These are phyloP conservation scores for Nitzschia palea DNA, from an alignment of 108 stramenopile species.

Conservation along the genomic window DNA sequence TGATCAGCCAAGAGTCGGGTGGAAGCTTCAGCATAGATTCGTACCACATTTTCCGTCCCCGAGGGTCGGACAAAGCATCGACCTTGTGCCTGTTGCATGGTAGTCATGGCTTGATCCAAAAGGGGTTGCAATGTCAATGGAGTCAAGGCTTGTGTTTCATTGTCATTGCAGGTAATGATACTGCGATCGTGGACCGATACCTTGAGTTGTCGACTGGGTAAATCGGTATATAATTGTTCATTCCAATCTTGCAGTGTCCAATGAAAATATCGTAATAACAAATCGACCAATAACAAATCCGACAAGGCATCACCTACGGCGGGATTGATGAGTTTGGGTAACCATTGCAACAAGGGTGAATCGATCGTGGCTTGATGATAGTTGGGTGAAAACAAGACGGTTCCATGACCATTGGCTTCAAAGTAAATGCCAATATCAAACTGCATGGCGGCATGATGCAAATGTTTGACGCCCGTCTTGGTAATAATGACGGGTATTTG, in stretches of 20 bases:
- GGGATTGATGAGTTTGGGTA: slow-evolving; percentile 86
- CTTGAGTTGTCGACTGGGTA: slow-evolving; percentile 94
- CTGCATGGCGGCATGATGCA: slow-evolving; percentile 90
- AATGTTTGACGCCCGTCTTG: slow-evolving; percentile 97
- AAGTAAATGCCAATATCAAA: slow-evolving; percentile 99
- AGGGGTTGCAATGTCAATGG: slow-evolving; percentile 84
- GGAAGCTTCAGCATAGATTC: slow-evolving; percentile 96
- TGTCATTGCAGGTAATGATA: slow-evolving; percentile 78
- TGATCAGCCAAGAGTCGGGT: slow-evolving; percentile 65
- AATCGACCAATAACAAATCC: slow-evolving; percentile 91
- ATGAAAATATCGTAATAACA: slow-evolving; percentile 62
- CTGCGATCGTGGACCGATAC: slow-evolving; percentile 89
- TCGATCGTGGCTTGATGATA: slow-evolving; percentile 35
- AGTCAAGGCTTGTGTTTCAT: slow-evolving; percentile 84
- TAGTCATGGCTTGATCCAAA: slow-evolving; percentile 74
- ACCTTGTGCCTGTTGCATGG: slow-evolving; percentile 14
- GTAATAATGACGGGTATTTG: slow-evolving; percentile 66
- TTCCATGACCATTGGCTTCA: slow-evolving; percentile 99
- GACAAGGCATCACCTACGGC: slow-evolving; percentile 97
- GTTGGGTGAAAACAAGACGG: slow-evolving; percentile 80
- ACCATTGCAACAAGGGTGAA: slow-evolving; percentile 36
- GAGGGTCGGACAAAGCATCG: slow-evolving; percentile 96
- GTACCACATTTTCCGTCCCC: slow-evolving; percentile 98
- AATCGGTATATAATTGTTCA: slow-evolving; percentile 80
- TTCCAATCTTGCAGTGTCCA: slow-evolving; percentile 82